phyloP scores from a whole-genome alignment of 495 filamentous ascomycete species.

The Jackrogersella minutella region DNA sequence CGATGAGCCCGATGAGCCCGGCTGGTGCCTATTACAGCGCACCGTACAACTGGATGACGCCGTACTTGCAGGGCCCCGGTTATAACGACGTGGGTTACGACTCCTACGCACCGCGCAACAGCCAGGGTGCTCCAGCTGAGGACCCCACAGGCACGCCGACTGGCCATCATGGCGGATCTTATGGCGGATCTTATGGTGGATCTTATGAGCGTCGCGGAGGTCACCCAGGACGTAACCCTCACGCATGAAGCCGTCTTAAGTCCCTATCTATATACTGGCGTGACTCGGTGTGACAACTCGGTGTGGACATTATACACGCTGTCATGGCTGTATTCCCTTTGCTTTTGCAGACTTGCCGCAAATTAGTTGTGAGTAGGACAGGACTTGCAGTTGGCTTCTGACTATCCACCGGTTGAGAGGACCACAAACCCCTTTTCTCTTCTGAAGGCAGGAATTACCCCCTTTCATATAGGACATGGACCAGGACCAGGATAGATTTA shows the following conservation, averaged over 20 bases:
- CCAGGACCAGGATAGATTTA: constrained; percentile 29
- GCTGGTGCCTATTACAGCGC: constrained; percentile 7
- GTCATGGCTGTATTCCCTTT: not conserved
- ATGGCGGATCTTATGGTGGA: constrained; percentile 3
- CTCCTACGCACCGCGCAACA: not conserved
- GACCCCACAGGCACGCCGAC: not conserved
- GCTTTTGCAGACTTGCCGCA: not conserved
- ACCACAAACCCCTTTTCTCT: constrained; percentile 1
- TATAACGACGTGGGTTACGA: constrained; percentile 4
- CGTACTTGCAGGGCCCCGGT: constrained; percentile 31
- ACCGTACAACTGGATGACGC: constrained; percentile 23
- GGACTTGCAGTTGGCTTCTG: not conserved
- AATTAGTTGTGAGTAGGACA: not conserved
- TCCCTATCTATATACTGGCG: too few relatives aligned
- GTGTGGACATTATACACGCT: not conserved
- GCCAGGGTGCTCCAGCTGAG: not conserved
- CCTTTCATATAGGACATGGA: not conserved
- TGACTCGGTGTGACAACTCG: too few relatives aligned
- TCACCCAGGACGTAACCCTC: not conserved
- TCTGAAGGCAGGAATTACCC: not conserved
- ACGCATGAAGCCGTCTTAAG: not conserved
- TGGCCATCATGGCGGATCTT: not conserved
- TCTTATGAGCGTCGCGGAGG: not conserved
- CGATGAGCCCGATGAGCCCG: not conserved
- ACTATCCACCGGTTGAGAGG: not conserved